Base-by-base conservation (phyloP, 2,329 filamentous ascomycete species). In the Teratosphaeria epicoccoides region DNA sequence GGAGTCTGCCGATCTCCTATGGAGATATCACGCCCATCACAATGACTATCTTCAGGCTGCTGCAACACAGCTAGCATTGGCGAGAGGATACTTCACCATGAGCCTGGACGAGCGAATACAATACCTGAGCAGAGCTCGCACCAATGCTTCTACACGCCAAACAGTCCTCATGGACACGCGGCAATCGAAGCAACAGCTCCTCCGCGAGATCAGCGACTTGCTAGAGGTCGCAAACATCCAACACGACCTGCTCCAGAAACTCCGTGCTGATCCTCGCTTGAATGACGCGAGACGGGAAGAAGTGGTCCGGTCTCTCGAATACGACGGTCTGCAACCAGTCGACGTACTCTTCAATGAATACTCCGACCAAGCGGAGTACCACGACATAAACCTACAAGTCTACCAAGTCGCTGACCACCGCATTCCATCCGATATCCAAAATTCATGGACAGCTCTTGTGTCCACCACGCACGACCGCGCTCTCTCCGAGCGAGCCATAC, bases 181-280 rank as follows among this genome's bases (percentile, higher is more conserved):
- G 6, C 69, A 72, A 53, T 81, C 84, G 55, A 86, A 93, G 66
- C 93, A 96, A 68, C 78, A 89, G 54, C 76, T 97, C 24, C 80
- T 91, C 52, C 87, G 95, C 61, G 83, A 88, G 56, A 86, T 96
- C 23, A 83, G 83, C 2, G 89, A 93, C 59, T 76, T 94, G 44
- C 81, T 98, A 9, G 93, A 98, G 61, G 82, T 97, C 47, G 91
- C 90, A 12, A 91, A 93, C 63, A 93, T 98, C 49, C 93, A 98
- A 68, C 88, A 95, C 64, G 93, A 98, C 61, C 71, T 97, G 43
- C 70, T 97, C 23, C 85, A 89, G 65, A 80, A 88, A 45, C 73
- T 98, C 49, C 81, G 78, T 64, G 77, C 78, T 9, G 93, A 98
- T 58, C 66, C 73, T 1, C 81, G 93, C 43, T 78, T 96, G 33